phyloP scores from a whole-genome alignment of 805 yeast species.

The Yarrowia hollandica region DNA sequence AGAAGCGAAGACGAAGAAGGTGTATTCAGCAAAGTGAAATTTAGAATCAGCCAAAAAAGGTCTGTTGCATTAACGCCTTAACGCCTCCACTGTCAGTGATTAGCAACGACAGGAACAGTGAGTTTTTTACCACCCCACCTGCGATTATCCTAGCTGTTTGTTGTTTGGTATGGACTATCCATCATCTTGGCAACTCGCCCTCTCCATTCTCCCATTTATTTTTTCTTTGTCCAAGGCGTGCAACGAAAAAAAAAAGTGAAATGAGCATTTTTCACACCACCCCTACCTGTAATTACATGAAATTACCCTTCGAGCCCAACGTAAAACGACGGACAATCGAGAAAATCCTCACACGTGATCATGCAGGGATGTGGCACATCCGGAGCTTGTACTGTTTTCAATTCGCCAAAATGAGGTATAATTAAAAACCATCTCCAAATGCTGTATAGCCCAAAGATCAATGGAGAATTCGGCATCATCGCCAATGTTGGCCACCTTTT shows the following conservation, averaged over 20 bases:
- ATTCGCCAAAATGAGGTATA: conserved; percentile 10
- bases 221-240: conserved; percentile 1
- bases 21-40: conserved; percentile 1
- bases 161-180: no score
- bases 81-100: no score
- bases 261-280: background rate
- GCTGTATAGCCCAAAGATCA: background rate
- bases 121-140: no score
- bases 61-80: background rate
- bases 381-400: conserved; percentile 1
- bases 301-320: no score
- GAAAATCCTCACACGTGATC: background rate
- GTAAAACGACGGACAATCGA: background rate
- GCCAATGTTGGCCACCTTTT: background rate
- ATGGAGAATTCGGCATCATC: no score
- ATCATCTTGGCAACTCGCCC: background rate
- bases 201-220: background rate
- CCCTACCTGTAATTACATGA: no score
- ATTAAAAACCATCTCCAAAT: background rate
- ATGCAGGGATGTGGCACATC: conserved; percentile 24
- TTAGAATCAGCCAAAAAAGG: background rate
- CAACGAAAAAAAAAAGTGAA: background rate
- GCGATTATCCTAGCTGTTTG: no score
- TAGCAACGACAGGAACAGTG: no score
- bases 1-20: background rate